These are phyloP conservation scores for Tetrapisispora pingtungensis DNA, from an alignment of 805 yeast species.

Conservation along the genomic window DNA sequence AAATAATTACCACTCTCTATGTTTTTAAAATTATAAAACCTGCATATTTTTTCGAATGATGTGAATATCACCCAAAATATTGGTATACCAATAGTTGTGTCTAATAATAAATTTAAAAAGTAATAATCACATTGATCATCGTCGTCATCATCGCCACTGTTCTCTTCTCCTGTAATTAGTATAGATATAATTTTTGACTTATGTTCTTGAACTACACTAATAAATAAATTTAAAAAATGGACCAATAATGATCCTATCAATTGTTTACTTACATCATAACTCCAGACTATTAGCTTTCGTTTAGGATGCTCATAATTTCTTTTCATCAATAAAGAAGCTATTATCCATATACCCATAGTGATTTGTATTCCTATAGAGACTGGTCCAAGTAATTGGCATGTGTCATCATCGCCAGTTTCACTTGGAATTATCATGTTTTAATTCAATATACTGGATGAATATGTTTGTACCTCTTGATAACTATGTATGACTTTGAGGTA, in stretches of 20 bases:
- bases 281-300: slow-evolving; percentile 84
- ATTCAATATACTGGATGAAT: neutral
- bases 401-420: slow-evolving; percentile 4
- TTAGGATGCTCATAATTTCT: slow-evolving; percentile 74
- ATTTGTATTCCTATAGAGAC: slow-evolving; percentile 74
- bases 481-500: too few species aligned
- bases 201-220: slow-evolving; percentile 47
- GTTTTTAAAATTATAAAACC: slow-evolving; percentile 27
- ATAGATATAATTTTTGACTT: slow-evolving; percentile 6
- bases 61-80: slow-evolving; percentile 53
- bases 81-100: slow-evolving; percentile 90
- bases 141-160: slow-evolving; percentile 28
- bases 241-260: slow-evolving; percentile 77
- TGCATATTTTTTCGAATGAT: slow-evolving; percentile 37
- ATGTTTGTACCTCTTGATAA: too few species aligned
- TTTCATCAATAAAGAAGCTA: slow-evolving; percentile 64
- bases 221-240: slow-evolving; percentile 64
- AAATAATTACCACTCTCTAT: slow-evolving; percentile 39
- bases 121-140: slow-evolving; percentile 91
- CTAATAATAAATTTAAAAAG: slow-evolving; percentile 76
- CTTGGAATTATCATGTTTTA: slow-evolving; percentile 1
- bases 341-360: slow-evolving; percentile 63
- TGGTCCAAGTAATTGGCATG: slow-evolving; percentile 71
- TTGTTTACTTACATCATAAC: slow-evolving; percentile 83
- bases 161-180: neutral